Percentiles rank a stretch among this genome's conserved stretches.
Evolutionary conservation across 768 basidiomycete species (phyloP).

Genomic region (Xerocomellus amylosporus): DNA sequence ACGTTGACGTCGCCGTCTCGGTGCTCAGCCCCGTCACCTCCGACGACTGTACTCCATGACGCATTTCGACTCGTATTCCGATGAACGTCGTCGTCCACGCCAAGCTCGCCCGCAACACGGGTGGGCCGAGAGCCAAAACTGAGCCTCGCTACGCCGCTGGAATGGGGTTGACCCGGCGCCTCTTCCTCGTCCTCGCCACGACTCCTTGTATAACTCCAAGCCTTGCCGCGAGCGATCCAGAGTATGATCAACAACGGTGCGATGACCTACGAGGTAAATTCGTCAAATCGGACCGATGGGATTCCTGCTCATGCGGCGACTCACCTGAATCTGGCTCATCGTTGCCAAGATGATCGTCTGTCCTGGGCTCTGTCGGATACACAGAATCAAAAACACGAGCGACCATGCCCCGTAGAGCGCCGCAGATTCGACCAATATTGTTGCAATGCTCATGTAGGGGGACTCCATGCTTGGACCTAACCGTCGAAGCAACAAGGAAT

Average conservation of each 20-base stretch:
- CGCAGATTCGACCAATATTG: conserved; percentile 26
- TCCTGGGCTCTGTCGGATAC: conserved; percentile 9
- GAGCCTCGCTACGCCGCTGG: background rate
- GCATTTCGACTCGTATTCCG: background rate
- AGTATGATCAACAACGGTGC: conserved; percentile 28
- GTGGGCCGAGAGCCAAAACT: conserved; percentile 9
- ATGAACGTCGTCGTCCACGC: background rate
- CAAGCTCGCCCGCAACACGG: background rate
- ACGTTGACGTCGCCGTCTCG: background rate
- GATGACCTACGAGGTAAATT: conserved; percentile 14
- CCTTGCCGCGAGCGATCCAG: conserved; percentile 20
- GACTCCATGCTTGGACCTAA: conserved; percentile 15
- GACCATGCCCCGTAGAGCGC: conserved; percentile 26
- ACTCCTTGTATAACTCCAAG: conserved; percentile 10
- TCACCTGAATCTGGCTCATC: conserved; percentile 23
- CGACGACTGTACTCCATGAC: conserved; percentile 14
- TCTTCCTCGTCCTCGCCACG: background rate
- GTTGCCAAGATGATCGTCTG: conserved; percentile 25
- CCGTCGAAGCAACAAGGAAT: background rate
- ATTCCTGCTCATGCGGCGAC: background rate
- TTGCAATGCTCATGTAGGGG: conserved; percentile 23
- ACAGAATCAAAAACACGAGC: conserved; percentile 21
- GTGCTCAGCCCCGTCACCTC: background rate
- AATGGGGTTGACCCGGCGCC: background rate
- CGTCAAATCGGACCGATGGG: background rate